These are phyloP conservation scores for Lolium rigidum DNA, from an alignment of 176 grass and related monocot genomes.

Conservation along the genomic window DNA sequence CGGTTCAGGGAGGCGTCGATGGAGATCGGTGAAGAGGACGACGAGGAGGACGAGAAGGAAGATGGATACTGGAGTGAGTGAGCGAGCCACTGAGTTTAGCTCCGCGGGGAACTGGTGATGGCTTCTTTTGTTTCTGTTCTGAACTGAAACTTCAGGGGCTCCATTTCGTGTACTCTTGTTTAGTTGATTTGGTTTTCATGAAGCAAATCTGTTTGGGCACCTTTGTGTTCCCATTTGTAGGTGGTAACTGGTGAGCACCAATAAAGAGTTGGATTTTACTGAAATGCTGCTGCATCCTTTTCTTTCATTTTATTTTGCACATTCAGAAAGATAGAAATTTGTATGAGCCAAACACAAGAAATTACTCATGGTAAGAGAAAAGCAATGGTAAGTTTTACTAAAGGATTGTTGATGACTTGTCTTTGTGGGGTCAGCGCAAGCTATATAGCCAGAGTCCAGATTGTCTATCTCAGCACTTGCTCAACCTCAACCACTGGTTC, in stretches of 20 bases:
- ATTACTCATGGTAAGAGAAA: slow-evolving; percentile 33
- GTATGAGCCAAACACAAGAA: neutral
- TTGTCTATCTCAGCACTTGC: slow-evolving; percentile 39
- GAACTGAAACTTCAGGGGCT: slow-evolving; percentile 28
- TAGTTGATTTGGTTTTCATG: slow-evolving; percentile 34
- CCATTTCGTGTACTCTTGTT: slow-evolving; percentile 29
- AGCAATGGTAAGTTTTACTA: neutral
- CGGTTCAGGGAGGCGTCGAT: slow-evolving; percentile 60
- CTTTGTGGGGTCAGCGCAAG: slow-evolving; percentile 47
- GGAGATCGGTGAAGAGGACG: slow-evolving; percentile 70
- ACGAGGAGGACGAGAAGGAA: slow-evolving; percentile 49
- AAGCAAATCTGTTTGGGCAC: slow-evolving; percentile 30
- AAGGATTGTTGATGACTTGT: slow-evolving; percentile 41
- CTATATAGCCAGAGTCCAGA: slow-evolving; percentile 59
- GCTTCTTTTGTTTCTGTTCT: slow-evolving; percentile 30
- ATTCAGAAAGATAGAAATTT: neutral
- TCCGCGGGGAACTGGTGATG: neutral
- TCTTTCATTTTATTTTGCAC: neutral
- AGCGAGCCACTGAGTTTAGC: slow-evolving; percentile 35
- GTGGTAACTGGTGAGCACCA: slow-evolving; percentile 22
- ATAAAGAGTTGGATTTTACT: slow-evolving; percentile 42
- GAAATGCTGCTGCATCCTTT: neutral
- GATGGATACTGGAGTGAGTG: slow-evolving; percentile 87
- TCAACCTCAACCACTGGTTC: slow-evolving; percentile 69
- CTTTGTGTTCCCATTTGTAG: slow-evolving; percentile 41